These are phyloP conservation scores for Pseudofabraea citricarpa DNA, from an alignment of 2,329 filamentous ascomycete genomes.

Conservation along the genomic window DNA sequence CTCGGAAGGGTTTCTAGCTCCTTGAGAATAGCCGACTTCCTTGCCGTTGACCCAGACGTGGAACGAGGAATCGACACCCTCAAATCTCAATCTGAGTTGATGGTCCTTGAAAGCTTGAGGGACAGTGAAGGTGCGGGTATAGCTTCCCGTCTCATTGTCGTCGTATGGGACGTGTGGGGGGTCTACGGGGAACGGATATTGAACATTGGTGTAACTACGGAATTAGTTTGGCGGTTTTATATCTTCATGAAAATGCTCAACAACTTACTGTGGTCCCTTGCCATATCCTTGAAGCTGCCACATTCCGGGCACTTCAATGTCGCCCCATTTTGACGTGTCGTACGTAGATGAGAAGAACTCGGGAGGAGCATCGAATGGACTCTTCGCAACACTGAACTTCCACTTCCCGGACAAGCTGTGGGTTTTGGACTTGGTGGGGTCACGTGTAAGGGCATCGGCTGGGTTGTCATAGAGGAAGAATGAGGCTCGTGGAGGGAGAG, in stretches of 20 bases:
- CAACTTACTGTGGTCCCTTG: constrained; percentile 34
- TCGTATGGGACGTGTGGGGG: constrained; percentile 46
- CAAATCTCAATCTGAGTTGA: constrained; percentile 48
- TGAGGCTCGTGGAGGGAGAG: constrained; percentile 49
- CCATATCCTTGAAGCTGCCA: constrained; percentile 54
- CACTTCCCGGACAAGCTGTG: constrained; percentile 25
- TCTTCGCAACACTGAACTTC: constrained; percentile 22
- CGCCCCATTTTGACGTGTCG: constrained; percentile 35
- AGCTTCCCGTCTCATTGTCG: constrained; percentile 49
- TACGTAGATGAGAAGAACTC: constrained; percentile 14
- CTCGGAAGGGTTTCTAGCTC: constrained; percentile 51
- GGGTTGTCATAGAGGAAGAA: constrained; percentile 49
- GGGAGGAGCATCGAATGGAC: constrained; percentile 20
- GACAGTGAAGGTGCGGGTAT: constrained; percentile 42
- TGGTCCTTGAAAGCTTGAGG: constrained; percentile 33
- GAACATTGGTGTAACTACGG: constrained; percentile 46
- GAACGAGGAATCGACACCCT: constrained; percentile 53
- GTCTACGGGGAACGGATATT: constrained; percentile 47
- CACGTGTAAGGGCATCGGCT: constrained; percentile 40
- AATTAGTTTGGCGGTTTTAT: constrained; percentile 13
- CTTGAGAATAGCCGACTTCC: constrained; percentile 51
- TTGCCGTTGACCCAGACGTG: constrained; percentile 53
- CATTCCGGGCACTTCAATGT: constrained; percentile 47
- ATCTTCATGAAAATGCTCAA: no score
- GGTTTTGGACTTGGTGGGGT: constrained; percentile 34